Base-by-base conservation (phyloP, 2,329 filamentous ascomycete genomes). In the Penicillium sp. region DNA sequence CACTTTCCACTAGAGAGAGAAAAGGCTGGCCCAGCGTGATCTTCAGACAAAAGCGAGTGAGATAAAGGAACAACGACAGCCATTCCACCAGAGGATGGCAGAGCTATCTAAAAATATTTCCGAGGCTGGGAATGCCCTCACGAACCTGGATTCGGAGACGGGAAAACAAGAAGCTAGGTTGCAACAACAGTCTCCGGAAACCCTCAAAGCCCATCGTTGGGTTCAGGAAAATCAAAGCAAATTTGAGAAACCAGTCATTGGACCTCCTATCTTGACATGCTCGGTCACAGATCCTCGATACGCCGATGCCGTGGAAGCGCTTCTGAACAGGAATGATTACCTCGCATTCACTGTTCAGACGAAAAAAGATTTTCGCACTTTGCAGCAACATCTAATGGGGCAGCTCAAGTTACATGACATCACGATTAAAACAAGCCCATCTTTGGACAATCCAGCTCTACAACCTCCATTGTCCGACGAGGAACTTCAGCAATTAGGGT, bases 211-310 rank as follows among this genome's bases (percentile, higher is more conserved):
- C 2, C 95, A 88, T 83, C 76, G 83, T 37, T 98, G 91, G 90
- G 77, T 97, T 44, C 79, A 88, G 61, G 67, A 81, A 2, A 82
- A 98, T 63, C 78, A 77, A 50, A 64, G 77, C 46, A 68, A 78
- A 42, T 93, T 96, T 54, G 80, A 86, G 61, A 82, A 85, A 55
- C 78, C 85, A 49, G 83, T 96, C 4, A 89, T 86, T 62, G 89
- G 87, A 0, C 90, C 90, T 5, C 83, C 90, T 0, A 80, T 93
- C 61, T 73, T 95, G 29, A 85, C 80, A 49, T 95, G 90, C 67
- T 86, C 85, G 0, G 73, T 95, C 45, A 90, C 84, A 56, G 81
- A 95, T 57, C 76, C 82, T 33, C 77, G 73, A 46, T 88, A 86
- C 64, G 79, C 79, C 9, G 70, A 79, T 57, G 75, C 75, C 9